Base-by-base conservation (phyloP, 345 rosid species). In the Geranium rotundifolium region DNA sequence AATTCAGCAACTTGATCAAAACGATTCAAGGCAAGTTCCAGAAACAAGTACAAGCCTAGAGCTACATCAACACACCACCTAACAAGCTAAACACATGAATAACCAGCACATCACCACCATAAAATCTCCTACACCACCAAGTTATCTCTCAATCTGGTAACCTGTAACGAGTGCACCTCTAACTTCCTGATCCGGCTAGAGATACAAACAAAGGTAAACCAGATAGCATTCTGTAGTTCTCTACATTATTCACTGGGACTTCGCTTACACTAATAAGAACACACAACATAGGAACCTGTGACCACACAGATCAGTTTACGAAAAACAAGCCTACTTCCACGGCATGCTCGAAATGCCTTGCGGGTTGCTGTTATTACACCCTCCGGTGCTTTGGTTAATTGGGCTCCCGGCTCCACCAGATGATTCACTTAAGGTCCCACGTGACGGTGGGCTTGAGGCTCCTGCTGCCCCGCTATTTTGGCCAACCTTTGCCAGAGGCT, bases 321-420 rank as follows among this genome's bases (percentile, higher is more conserved):
- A 58, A 8, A 29, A 29, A 17, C 37, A 54, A 49, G 34, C 29
- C 64, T 67, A 76, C 72, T 82, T 80, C 87, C 87, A 82, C 1
- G 75, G 70, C 52, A 77, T 65, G 55, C 49, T 67, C 9, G 73
- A 29, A 17, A 77, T 63, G 64, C 65, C 73, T 9, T 71, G 82
- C 16, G 79, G 76, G 60, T 68, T 65, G 64, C 39, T 75, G 70
- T 77, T 78, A 50, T 67, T 64, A 61, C 78, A 77, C 17, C 65
- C 82, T 23, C 77, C 81, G 0, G 80, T 62, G 66, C 67, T 74
- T 61, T 74, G 81, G 73, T 82, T 80, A 34, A 66, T 73, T 9
- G 87, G 87, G 74, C 84, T 82, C 2, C 76, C 82, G 29, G 71
- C 67, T 3, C 82, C 84, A 13, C 82, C 87, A 1, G 87, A 82